Percentiles rank a stretch among this genome's conserved stretches.
Evolutionary conservation across 2,329 filamentous ascomycete species (phyloP).

Genomic region (Diaporthe vaccinii): DNA sequence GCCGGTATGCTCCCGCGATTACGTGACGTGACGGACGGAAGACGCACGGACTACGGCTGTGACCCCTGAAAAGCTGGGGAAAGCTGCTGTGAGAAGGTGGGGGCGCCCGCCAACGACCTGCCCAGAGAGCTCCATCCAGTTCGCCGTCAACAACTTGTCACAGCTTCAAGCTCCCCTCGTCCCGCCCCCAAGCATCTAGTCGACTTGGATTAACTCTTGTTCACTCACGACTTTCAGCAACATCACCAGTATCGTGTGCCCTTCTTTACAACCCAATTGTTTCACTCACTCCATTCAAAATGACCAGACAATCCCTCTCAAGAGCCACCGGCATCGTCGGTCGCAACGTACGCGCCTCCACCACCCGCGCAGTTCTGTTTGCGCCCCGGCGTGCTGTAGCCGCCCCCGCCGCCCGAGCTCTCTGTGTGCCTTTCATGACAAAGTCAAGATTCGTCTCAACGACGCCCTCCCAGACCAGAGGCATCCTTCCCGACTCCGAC

Average conservation of each 20-base stretch:
- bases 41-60: constrained; percentile 1
- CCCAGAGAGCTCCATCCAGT: constrained; percentile 1
- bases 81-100: constrained; percentile 35
- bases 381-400: constrained; percentile 26
- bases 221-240: neutral
- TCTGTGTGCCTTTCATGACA: neutral
- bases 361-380: constrained; percentile 25
- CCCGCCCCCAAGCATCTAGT: neutral
- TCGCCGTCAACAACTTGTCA: neutral
- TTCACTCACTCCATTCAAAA: neutral
- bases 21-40: constrained; percentile 13
- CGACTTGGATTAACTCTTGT: neutral
- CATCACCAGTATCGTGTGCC: neutral
- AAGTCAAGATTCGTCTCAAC: constrained; percentile 48
- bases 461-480: constrained; percentile 55
- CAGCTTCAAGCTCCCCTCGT: constrained; percentile 23
- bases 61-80: constrained; percentile 41
- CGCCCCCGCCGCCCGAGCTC: neutral
- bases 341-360: constrained; percentile 35
- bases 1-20: constrained; percentile 20
- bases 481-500: constrained; percentile 71
- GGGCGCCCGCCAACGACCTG: neutral
- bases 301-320: constrained; percentile 40
- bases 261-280: neutral
- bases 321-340: constrained; percentile 31